These are phyloP conservation scores for Pestalotiopsis sp. DNA, from an alignment of 2,329 filamentous ascomycete species.

Conservation along the genomic window DNA sequence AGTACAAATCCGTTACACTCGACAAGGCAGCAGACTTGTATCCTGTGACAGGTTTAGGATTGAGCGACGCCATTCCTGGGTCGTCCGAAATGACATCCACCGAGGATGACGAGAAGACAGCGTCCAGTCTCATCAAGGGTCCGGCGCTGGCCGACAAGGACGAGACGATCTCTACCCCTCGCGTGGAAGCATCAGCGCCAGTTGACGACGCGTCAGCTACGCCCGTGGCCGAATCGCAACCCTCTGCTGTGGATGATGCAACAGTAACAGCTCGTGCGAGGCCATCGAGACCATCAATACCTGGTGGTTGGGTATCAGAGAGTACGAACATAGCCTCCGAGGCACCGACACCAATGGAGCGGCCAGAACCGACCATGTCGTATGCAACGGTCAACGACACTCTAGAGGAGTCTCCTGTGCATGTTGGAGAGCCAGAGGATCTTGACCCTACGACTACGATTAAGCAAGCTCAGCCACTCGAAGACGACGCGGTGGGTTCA, in stretches of 20 bases:
- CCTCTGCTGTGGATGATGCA: slow-evolving; percentile 8
- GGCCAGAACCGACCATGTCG: slow-evolving; percentile 15
- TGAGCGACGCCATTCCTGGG: background rate
- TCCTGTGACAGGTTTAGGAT: background rate
- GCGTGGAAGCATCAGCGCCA: no score
- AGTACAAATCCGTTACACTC: background rate
- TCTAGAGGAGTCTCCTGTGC: slow-evolving; percentile 18
- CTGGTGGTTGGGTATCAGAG: slow-evolving; percentile 33
- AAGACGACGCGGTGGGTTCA: slow-evolving; percentile 12
- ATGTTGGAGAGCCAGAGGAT: slow-evolving; percentile 20
- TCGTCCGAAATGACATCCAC: background rate
- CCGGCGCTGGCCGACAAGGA: slow-evolving; percentile 18
- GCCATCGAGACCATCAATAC: slow-evolving; percentile 26
- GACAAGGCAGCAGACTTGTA: background rate
- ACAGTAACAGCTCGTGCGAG: background rate
- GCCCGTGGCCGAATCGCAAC: background rate
- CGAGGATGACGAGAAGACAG: background rate
- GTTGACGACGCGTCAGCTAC: background rate
- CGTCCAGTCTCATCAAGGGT: slow-evolving; percentile 22
- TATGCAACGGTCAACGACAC: slow-evolving; percentile 18
- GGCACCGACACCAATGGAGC: slow-evolving; percentile 24
- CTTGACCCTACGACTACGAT: slow-evolving; percentile 23
- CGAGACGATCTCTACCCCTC: background rate
- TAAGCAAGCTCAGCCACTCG: slow-evolving; percentile 22
- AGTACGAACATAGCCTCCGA: slow-evolving; percentile 24